These are phyloP conservation scores for Verticillium zaregamsianum DNA, from an alignment of 2,329 filamentous ascomycete genomes.

Conservation along the genomic window DNA sequence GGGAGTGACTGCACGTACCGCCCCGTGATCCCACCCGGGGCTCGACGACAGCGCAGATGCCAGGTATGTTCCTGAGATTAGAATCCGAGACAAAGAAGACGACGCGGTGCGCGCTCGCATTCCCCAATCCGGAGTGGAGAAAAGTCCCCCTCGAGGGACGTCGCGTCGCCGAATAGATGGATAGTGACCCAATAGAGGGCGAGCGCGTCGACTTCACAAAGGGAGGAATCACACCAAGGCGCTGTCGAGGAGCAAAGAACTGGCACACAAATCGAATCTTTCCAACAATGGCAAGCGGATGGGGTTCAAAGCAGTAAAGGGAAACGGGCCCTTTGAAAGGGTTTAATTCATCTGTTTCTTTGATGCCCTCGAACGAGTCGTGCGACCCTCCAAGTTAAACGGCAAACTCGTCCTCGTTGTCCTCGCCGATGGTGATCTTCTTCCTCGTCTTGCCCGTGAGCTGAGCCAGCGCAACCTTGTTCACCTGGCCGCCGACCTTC, in stretches of 20 bases:
- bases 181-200: background rate
- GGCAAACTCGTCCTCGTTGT: slow-evolving; percentile 52
- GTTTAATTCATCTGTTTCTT: background rate
- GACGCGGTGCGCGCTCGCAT: background rate
- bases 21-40: background rate
- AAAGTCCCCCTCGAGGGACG: background rate
- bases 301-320: background rate
- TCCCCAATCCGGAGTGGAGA: background rate
- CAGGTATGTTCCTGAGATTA: slow-evolving; percentile 1
- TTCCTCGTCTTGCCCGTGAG: slow-evolving; percentile 79
- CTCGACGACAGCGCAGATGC: background rate
- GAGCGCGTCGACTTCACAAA: slow-evolving; percentile 1
- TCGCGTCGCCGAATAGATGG: background rate
- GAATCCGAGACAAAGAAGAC: background rate
- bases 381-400: slow-evolving; percentile 1
- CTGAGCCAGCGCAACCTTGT: slow-evolving; percentile 86
- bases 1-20: background rate
- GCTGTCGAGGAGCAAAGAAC: background rate
- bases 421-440: slow-evolving; percentile 81
- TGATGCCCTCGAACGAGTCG: background rate
- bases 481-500: slow-evolving; percentile 86
- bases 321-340: background rate
- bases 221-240: background rate
- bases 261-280: background rate
- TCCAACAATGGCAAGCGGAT: background rate